Percentiles rank a stretch among this genome's conserved stretches.
phyloP scores from a whole-genome alignment of 2,329 filamentous ascomycete species.

The Incumbomyces delicatus region DNA sequence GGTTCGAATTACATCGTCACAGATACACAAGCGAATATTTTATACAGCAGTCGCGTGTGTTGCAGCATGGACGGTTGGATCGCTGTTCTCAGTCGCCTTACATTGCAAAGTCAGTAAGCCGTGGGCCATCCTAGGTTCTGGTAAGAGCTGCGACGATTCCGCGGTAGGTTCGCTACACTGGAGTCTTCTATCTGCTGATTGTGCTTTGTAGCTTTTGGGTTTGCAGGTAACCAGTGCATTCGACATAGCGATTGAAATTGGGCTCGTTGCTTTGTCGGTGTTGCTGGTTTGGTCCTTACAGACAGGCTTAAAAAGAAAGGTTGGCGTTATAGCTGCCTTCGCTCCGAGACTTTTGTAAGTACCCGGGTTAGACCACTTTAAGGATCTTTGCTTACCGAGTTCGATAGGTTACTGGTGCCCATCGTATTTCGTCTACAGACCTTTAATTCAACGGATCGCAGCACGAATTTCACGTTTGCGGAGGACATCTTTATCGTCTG shows the following conservation, averaged over 20 bases:
- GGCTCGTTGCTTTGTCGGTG: conserved; percentile 24
- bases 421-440: conserved; percentile 28
- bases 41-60: conserved; percentile 6
- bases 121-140: no score
- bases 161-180: conserved; percentile 13
- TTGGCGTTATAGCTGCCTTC: no score
- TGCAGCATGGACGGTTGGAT: conserved; percentile 3
- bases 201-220: no score
- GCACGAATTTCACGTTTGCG: conserved; percentile 29
- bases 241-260: conserved; percentile 28
- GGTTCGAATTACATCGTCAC: conserved; percentile 14
- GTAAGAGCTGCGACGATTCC: conserved; percentile 22
- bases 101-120: no score
- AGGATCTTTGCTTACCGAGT: neutral
- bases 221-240: conserved; percentile 23
- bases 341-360: no score
- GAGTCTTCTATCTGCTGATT: no score
- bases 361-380: no score
- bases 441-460: conserved; percentile 23
- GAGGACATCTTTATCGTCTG: conserved; percentile 27
- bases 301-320: conserved; percentile 20
- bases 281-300: conserved; percentile 25
- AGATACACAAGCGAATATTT: conserved; percentile 13
- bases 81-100: conserved; percentile 11
- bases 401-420: conserved; percentile 27